Evolutionary conservation across 2,329 filamentous ascomycete species (phyloP).

Genomic region (Aureobasidium sp.): DNA sequence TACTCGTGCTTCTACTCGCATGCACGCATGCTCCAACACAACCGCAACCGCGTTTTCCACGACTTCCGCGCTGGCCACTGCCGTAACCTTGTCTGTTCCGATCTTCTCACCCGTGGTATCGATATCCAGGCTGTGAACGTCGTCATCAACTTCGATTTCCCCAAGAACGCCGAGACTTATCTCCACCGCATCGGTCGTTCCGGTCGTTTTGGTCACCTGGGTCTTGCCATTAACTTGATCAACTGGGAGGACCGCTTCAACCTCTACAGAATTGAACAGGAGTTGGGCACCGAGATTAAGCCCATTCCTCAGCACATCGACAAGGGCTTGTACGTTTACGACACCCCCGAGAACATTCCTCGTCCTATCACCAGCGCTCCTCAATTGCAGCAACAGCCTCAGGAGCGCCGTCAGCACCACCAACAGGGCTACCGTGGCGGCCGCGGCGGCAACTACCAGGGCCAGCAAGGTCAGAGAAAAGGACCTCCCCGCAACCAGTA

Average conservation of each 20-base stretch:
- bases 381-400: constrained; percentile 21
- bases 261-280: constrained; percentile 95
- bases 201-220: constrained; percentile 91
- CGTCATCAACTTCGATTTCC: constrained; percentile 99
- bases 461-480: constrained; percentile 24
- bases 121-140: constrained; percentile 99
- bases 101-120: constrained; percentile 94
- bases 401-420: constrained; percentile 22
- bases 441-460: constrained; percentile 23
- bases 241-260: constrained; percentile 99
- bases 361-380: constrained; percentile 59
- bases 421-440: constrained; percentile 26
- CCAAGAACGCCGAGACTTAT: constrained; percentile 98
- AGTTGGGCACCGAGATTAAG: constrained; percentile 93
- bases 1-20: constrained; percentile 99
- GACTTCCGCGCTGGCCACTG: constrained; percentile 98
- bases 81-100: constrained; percentile 95
- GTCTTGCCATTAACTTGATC: constrained; percentile 97
- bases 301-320: constrained; percentile 92
- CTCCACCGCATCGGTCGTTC: constrained; percentile 97
- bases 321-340: constrained; percentile 97
- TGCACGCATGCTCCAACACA: constrained; percentile 93
- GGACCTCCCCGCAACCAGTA: constrained; percentile 25
- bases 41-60: constrained; percentile 96
- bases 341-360: constrained; percentile 89